phyloP scores from a whole-genome alignment of 768 basidiomycete species.

The Leccinum variicolor region DNA sequence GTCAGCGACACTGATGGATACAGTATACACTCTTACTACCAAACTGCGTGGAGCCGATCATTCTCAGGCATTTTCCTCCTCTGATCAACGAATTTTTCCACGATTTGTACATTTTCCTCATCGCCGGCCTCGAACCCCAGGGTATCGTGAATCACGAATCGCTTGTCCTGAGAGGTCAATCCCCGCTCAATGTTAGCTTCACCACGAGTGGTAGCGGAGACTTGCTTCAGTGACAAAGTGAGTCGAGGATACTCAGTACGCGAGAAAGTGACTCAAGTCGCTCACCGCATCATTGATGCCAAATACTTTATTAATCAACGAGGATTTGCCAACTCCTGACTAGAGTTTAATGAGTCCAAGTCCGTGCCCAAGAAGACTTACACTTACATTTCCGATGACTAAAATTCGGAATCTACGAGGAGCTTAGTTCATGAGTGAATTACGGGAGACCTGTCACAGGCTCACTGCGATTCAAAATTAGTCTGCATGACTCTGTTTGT shows the following conservation, averaged over 20 bases:
- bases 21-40: constrained; percentile 4
- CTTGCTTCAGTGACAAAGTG: not conserved
- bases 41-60: constrained; percentile 14
- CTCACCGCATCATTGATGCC: constrained; percentile 11
- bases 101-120: constrained; percentile 2
- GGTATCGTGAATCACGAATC: constrained; percentile 18
- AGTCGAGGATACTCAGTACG: not conserved
- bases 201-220: constrained; percentile 6
- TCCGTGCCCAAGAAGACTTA: not conserved
- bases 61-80: not conserved
- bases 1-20: not conserved
- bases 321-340: constrained; percentile 17
- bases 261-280: not conserved
- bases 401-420: constrained; percentile 13
- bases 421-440: not conserved
- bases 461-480: constrained; percentile 11
- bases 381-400: constrained; percentile 13
- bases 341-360: not conserved
- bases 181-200: constrained; percentile 3
- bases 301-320: constrained; percentile 13
- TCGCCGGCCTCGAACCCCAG: constrained; percentile 17
- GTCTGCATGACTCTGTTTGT: constrained; percentile 2
- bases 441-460: not conserved
- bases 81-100: constrained; percentile 1
- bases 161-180: constrained; percentile 8